Conservation (phyloP, 2,329 filamentous ascomycete genomes). For the Colletotrichum siamense region DNA sequence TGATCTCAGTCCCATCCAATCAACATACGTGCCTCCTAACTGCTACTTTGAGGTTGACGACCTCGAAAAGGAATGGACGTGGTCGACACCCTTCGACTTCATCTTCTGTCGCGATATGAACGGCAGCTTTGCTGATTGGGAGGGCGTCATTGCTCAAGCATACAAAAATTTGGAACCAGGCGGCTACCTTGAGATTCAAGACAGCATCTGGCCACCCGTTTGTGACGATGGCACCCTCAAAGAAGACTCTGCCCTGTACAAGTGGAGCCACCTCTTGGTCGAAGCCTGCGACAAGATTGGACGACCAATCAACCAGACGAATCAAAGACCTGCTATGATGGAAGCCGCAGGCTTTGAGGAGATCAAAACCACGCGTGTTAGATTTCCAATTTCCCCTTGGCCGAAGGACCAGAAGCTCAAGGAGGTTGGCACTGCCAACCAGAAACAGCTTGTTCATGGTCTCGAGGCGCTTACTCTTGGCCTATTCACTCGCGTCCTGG, state of each 20-base stretch:
- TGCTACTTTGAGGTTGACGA: slow-evolving; percentile 45
- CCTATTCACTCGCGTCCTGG: background rate
- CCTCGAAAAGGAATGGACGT: slow-evolving; percentile 31
- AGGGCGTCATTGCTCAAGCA: slow-evolving; percentile 52
- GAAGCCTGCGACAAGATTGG: background rate
- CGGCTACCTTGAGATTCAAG: background rate
- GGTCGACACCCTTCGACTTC: slow-evolving; percentile 55
- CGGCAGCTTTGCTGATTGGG: slow-evolving; percentile 60
- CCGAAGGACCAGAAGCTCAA: background rate
- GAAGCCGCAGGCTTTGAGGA: background rate
- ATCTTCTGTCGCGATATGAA: slow-evolving; percentile 62
- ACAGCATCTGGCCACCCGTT: background rate
- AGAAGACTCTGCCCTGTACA: background rate
- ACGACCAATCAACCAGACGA: background rate
- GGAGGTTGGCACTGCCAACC: background rate
- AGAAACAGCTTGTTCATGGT: background rate
- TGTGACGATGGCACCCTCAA: background rate
- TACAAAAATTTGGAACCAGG: slow-evolving; percentile 25
- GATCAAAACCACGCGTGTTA: background rate
- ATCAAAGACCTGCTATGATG: too few relatives aligned
- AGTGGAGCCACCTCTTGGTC: background rate
- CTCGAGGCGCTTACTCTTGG: background rate
- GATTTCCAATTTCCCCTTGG: background rate
- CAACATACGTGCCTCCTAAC: slow-evolving; percentile 37
- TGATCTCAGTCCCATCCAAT: background rate